Conservation (phyloP, 2,329 filamentous ascomycete genomes). For the Microthyrium microscopicum region DNA sequence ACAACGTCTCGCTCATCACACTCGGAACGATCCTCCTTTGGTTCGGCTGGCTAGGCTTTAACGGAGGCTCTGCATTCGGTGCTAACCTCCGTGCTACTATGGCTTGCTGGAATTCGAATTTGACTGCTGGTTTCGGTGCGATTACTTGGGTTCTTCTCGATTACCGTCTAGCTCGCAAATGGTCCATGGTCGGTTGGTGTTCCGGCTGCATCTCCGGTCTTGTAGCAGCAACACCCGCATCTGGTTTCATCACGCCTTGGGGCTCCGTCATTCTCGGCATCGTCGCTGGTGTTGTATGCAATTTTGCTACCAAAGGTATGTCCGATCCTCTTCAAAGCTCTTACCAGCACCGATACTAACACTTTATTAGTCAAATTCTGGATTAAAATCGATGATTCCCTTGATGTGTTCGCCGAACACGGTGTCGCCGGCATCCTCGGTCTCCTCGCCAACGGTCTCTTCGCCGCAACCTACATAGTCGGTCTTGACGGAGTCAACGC, state of each 20-base stretch:
- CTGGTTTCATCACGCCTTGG: slow-evolving; percentile 60
- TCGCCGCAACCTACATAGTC: slow-evolving; percentile 59
- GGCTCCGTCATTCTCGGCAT: slow-evolving; percentile 44
- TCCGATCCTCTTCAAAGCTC: slow-evolving; percentile 13
- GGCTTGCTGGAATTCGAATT: slow-evolving; percentile 95
- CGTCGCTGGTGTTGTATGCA: slow-evolving; percentile 51
- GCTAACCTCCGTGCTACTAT: slow-evolving; percentile 87
- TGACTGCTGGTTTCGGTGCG: slow-evolving; percentile 81
- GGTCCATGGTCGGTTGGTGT: slow-evolving; percentile 89
- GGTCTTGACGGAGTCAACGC: slow-evolving; percentile 60
- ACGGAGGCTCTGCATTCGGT: slow-evolving; percentile 87
- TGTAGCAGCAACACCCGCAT: slow-evolving; percentile 72
- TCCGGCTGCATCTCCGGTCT: slow-evolving; percentile 76
- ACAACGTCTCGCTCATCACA: slow-evolving; percentile 95
- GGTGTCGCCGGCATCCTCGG: slow-evolving; percentile 69
- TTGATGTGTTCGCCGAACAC: slow-evolving; percentile 86
- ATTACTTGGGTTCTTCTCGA: slow-evolving; percentile 93
- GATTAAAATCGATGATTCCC: slow-evolving; percentile 69
- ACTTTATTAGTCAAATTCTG: slow-evolving; percentile 44
- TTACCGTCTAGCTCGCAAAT: slow-evolving; percentile 85
- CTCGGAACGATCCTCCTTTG: slow-evolving; percentile 90
- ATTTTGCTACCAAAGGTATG: slow-evolving; percentile 76
- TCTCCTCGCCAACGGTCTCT: slow-evolving; percentile 61
- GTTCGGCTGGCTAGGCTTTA: slow-evolving; percentile 99
- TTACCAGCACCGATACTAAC: slow-evolving; percentile 11